Evolutionary conservation across 108 stramenopile species (phyloP), one percentile per base, ranked within the genome.

Genomic region (Cyclotella cryptica): DNA sequence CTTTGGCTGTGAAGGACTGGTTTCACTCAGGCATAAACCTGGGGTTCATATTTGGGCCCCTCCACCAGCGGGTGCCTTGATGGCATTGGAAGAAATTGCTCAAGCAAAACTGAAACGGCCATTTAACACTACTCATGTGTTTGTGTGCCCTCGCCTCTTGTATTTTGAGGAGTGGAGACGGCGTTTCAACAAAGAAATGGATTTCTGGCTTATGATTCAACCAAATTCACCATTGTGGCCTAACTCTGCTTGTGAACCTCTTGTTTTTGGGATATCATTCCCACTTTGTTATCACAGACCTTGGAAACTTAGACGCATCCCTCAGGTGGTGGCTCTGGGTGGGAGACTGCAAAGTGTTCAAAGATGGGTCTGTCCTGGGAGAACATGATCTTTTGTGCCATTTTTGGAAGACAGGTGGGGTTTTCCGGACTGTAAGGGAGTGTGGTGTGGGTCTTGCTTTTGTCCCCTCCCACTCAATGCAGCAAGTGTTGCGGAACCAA

Each of bases 221-320:
- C 8, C 60, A 39, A 54, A 61, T 44, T 61, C 60, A 39, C 26
- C 35, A 27, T 53, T 60, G 49, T 75, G 80, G 80, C 74, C 72
- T n/a, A 22, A 43, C 15, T 30, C 22, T 43, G 39, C 26, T 52
- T 40, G 30, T 75, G 80, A 81, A 81, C 80, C 80, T 75, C 40
- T 81, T 26, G n/a, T 75, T 49, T 28, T 81, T 51, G 80, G 73
- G 12, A 18, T 81, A 30, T 60, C 40, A 30, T 75, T 81, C 51
- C 80, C 72, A 22, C 60, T 79, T 26, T 62, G 70, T 65, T 29
- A 53, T 1, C 29, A 47, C 60, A 39, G 44, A 35, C 79, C 79
- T 29, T 73, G 79, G 72, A 45, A 74, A 51, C 61, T 45, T 40
- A 18, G 28, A 40, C 26, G 61, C 27, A 39, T 54, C 39, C 19